Evolutionary conservation across 129 eudicot species (phyloP), one percentile per base, ranked within the genome.

Genomic region (Tagetes patula): DNA sequence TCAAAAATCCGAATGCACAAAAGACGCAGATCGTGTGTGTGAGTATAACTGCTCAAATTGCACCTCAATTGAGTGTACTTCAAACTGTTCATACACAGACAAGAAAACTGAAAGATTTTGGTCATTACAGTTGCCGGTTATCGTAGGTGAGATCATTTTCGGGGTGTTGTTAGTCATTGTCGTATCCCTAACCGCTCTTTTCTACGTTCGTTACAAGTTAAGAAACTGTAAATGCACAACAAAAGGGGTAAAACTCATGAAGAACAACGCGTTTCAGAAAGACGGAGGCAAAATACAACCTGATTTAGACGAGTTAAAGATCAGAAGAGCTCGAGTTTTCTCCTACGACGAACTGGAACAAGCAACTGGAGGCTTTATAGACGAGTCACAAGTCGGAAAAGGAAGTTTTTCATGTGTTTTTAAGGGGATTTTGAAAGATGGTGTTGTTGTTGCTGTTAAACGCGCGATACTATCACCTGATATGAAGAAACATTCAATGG

Each of bases 351-450:
- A 92, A 60, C 92, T 92, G 3, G 95, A 89, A 64, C 69, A 47
- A 59, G 98, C 96, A 54, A 89, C 98, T 3, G 74, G 74, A 1
- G 91, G 96, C 1, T 92, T 92, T 52, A 83, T 81, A 11, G 96
- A 92, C 67, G 98, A 87, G 78, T 87, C 94, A 33, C 84, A 81
- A 40, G 98, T 92, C 0, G 98, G 98, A 31, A 92, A 90, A 77
- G 98, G 98, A 31, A 92, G 98, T 74, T 92, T 92, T 78, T 92
- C 98, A 0, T 92, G 94, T n/a, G 96, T 92, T 39, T 92, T 85
- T 69, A 89, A 89, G 71, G 98, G 98, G 13, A 84, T 92, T 5
- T 73, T 92, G 46, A 89, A 86, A 65, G 88, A 92, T 46, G 98
- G 96, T 6, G 86, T 92, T 3, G 68, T 79, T 0, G 95, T 92